Evolutionary conservation across 2,329 filamentous ascomycete genomes (phyloP), one percentile per base, ranked within the genome.

Genomic region (Claviceps capensis): DNA sequence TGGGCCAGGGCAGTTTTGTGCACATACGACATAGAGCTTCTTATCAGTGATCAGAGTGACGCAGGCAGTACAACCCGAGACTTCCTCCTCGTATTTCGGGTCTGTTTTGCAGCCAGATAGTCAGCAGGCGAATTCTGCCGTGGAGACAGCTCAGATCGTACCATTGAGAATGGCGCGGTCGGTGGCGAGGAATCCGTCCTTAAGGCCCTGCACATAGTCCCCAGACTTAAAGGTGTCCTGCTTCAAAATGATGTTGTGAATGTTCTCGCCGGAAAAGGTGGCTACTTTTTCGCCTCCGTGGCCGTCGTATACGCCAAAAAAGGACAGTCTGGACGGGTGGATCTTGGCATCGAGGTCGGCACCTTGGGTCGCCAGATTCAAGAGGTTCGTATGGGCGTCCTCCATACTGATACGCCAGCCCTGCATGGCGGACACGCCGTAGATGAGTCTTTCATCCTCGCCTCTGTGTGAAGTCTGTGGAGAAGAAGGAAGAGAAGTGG

Each of bases 321-420:
- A 97, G 60, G 89, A 89, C 64, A 97, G 76, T 65, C 86, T 83
- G 62, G 84, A 81, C 62, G 83, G 74, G 61, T 84, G 78, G 49
- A 81, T 81, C 61, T 84, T 78, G 59, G 81, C 73, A 26, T 80
- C 76, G 54, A 67, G 66, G 53, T 70, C 63, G 53, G 67, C 63
- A 55, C 81, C 75, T 34, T 34, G 30, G 63, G 93, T 81, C 60
- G 46, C 51, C 47, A 97, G 81, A 69, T 97, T 88, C 66, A 98
- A 85, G 50, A 97, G 74, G 52, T 86, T 80, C 56, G 87, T 88
- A 73, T 98, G 93, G 57, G 93, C 83, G 68, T 98, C 93, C 70
- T 98, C 93, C 93, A 98, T 98, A 76, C 88, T 95, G 73, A 98
- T 97, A 74, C 93, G 86, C 93, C 93, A 98, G 76, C 93, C 93